A percentile compares a stretch with the other conserved stretches of the same genome.
phyloP scores from a whole-genome alignment of 306 rosid species.

The Acacia crassicarpa region DNA sequence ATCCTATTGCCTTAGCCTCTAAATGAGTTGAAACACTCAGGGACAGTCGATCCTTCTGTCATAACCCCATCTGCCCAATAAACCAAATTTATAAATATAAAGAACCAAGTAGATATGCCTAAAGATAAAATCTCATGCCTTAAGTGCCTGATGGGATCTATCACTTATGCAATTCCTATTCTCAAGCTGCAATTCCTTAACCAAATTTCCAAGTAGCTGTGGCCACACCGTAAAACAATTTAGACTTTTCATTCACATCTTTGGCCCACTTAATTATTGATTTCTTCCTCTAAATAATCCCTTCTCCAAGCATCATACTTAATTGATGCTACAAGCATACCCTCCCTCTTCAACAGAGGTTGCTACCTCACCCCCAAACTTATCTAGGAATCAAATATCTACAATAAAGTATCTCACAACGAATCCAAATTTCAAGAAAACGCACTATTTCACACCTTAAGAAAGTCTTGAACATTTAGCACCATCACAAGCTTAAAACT shows the following conservation, averaged over 20 bases:
- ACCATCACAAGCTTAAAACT: not conserved
- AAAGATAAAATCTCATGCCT: not conserved
- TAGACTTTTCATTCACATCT: not conserved
- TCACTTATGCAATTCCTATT: not conserved
- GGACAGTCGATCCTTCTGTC: not conserved
- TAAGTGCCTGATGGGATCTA: not conserved
- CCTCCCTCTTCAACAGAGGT: not conserved
- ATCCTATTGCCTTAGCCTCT: not conserved
- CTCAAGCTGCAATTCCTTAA: not conserved
- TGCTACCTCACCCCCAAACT: not conserved
- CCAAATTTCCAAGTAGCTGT: not conserved
- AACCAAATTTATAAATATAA: not conserved
- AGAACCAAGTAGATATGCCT: not conserved
- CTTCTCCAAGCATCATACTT: not conserved
- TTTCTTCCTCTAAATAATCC: not conserved
- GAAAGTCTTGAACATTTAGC: not conserved
- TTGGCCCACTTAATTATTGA: not conserved
- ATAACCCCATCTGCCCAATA: not conserved
- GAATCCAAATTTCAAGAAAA: not conserved
- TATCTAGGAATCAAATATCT: not conserved
- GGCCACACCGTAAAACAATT: not conserved
- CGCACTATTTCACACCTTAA: not conserved
- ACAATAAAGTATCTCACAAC: not conserved
- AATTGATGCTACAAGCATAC: not conserved
- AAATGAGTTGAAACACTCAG: not conserved